Percentiles rank a stretch among this genome's conserved stretches.
Evolutionary conservation across 2,329 filamentous ascomycete genomes (phyloP).

Genomic region (Nemania sp.): DNA sequence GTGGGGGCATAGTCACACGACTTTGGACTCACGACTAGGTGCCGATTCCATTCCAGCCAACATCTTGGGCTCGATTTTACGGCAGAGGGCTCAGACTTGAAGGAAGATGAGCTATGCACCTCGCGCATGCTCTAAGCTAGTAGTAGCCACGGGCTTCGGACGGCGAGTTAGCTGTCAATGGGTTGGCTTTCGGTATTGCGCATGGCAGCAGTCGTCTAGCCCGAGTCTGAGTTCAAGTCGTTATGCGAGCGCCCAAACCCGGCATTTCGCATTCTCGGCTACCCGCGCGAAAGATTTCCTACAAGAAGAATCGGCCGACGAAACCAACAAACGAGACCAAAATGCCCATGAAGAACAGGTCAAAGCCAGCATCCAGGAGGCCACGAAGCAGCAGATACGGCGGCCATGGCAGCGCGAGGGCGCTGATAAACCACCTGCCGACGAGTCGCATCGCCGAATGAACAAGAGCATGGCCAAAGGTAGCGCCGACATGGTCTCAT

Average conservation of each 20-base stretch:
- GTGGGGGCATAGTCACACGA: too few relatives aligned
- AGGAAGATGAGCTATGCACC: slow-evolving; percentile 39
- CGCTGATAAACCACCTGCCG: slow-evolving; percentile 59
- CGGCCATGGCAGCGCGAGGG: slow-evolving; percentile 67
- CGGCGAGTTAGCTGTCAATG: slow-evolving; percentile 19
- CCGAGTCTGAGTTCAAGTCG: neutral
- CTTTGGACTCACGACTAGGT: too few relatives aligned
- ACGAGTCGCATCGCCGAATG: slow-evolving; percentile 47
- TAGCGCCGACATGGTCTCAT: slow-evolving; percentile 40
- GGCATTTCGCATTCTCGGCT: slow-evolving; percentile 26
- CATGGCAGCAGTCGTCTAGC: neutral
- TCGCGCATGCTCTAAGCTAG: slow-evolving; percentile 33
- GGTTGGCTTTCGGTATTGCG: slow-evolving; percentile 1
- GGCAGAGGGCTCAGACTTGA: slow-evolving; percentile 2
- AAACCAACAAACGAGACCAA: slow-evolving; percentile 36
- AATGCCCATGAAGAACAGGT: slow-evolving; percentile 39
- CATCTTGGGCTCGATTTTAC: too few relatives aligned
- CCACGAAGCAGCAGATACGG: slow-evolving; percentile 57
- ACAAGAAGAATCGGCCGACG: slow-evolving; percentile 31
- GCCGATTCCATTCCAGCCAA: too few relatives aligned
- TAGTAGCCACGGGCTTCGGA: slow-evolving; percentile 27
- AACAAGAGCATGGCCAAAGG: slow-evolving; percentile 65
- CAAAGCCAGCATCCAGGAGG: slow-evolving; percentile 40
- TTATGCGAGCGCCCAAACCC: neutral
- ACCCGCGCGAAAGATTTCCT: slow-evolving; percentile 18